A percentile compares a stretch with the other conserved stretches of the same genome.
phyloP scores from a whole-genome alignment of 2,329 filamentous ascomycete genomes.

The Hymenoscyphus occultus region DNA sequence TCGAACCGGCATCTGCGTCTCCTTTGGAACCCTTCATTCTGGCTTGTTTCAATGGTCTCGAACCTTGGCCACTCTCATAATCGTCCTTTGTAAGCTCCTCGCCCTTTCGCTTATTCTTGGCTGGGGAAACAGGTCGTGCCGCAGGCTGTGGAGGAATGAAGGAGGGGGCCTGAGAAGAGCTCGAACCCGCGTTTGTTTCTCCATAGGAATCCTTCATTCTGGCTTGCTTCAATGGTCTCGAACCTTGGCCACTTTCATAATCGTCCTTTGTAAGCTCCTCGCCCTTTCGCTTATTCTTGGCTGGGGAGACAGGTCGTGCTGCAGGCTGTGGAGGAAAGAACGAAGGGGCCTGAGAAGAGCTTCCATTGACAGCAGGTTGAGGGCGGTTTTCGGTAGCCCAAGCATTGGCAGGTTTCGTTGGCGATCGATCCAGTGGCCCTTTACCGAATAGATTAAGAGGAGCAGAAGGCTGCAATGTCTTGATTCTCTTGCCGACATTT shows the following conservation, averaged over 20 bases:
- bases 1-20: slow-evolving; percentile 24
- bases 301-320: slow-evolving; percentile 12
- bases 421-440: not conserved
- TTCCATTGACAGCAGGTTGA: not conserved
- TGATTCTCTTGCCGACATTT: slow-evolving; percentile 29
- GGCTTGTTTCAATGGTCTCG: slow-evolving; percentile 22
- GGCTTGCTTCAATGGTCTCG: slow-evolving; percentile 22
- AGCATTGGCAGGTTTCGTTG: slow-evolving; percentile 1
- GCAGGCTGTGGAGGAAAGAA: slow-evolving; percentile 9
- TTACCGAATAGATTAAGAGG: not conserved
- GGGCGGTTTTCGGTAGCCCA: not conserved
- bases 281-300: slow-evolving; percentile 35
- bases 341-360: not conserved
- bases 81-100: slow-evolving; percentile 32
- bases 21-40: slow-evolving; percentile 25
- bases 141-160: slow-evolving; percentile 9
- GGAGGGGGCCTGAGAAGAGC: not conserved
- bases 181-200: slow-evolving; percentile 23
- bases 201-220: slow-evolving; percentile 25
- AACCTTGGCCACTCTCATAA: slow-evolving; percentile 19
- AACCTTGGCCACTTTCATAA: slow-evolving; percentile 19
- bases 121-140: slow-evolving; percentile 11
- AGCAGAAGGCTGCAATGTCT: slow-evolving; percentile 12
- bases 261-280: slow-evolving; percentile 32
- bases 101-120: slow-evolving; percentile 33